Conservation (phyloP, 2,329 filamentous ascomycete genomes). For the Ceratocystis colombiana region DNA sequence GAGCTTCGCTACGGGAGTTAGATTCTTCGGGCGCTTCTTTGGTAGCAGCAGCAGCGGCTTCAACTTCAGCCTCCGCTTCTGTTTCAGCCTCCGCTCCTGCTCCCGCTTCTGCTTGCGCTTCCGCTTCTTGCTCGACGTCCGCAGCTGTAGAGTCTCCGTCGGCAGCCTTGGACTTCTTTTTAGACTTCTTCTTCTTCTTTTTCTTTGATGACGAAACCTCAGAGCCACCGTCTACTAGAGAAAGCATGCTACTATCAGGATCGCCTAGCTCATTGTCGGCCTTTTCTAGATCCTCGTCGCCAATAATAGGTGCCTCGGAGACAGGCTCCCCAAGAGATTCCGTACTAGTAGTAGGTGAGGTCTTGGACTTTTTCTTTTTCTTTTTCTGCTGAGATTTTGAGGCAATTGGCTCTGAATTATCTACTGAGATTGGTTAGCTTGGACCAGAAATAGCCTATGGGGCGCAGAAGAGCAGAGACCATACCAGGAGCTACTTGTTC, state of each 20-base stretch:
- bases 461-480: neutral
- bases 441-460: neutral
- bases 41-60: neutral
- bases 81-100: neutral
- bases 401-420: neutral
- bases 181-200: constrained; percentile 21
- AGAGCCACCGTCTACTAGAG: neutral
- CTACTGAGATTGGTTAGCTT: constrained; percentile 2
- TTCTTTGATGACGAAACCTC: constrained; percentile 13
- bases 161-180: constrained; percentile 20
- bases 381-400: constrained; percentile 22
- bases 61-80: neutral
- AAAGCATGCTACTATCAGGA: neutral
- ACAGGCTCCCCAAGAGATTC: neutral
- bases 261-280: neutral
- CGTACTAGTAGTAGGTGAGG: constrained; percentile 6
- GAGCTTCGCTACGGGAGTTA: constrained; percentile 20
- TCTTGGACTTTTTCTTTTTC: constrained; percentile 23
- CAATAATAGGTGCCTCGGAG: neutral
- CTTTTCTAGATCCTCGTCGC: constrained; percentile 1
- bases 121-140: neutral
- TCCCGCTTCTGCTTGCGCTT: neutral
- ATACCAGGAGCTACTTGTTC: constrained; percentile 5
- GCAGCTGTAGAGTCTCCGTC: neutral
- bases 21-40: neutral